Conservation (phyloP, 192 early-diverging fungal species). For the Entophlyctis luteolus region DNA sequence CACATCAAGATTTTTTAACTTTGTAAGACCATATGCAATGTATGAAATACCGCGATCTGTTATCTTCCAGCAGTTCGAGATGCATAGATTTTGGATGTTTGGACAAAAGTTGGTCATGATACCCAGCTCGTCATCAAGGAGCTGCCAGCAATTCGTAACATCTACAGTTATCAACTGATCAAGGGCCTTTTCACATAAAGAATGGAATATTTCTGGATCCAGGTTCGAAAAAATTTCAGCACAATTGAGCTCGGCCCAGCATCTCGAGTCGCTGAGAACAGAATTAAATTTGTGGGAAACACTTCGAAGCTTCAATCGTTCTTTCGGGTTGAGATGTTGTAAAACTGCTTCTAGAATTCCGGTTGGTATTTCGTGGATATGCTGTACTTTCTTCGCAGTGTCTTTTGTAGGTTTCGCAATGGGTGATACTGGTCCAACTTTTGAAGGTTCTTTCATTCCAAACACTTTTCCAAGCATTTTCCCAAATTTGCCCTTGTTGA, state of each 20-base stretch:
- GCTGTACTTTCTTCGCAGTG: slow-evolving; percentile 3
- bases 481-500: slow-evolving; percentile 18
- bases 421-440: not conserved
- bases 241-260: slow-evolving; percentile 39
- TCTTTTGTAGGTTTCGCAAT: not conserved
- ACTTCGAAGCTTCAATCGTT: slow-evolving; percentile 22
- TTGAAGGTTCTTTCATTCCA: slow-evolving; percentile 20
- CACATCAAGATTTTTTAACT: slow-evolving; percentile 35
- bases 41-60: slow-evolving; percentile 43
- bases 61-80: slow-evolving; percentile 55
- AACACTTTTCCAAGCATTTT: slow-evolving; percentile 26
- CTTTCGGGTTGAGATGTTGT: slow-evolving; percentile 30
- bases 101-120: slow-evolving; percentile 36
- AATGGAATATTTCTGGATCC: slow-evolving; percentile 5
- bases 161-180: slow-evolving; percentile 29
- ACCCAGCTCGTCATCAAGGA: slow-evolving; percentile 38
- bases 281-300: slow-evolving; percentile 35
- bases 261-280: slow-evolving; percentile 26
- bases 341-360: slow-evolving; percentile 16
- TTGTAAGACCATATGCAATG: slow-evolving; percentile 24
- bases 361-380: slow-evolving; percentile 27
- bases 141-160: slow-evolving; percentile 40
- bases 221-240: slow-evolving; percentile 27
- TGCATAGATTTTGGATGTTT: slow-evolving; percentile 30
- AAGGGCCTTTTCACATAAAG: slow-evolving; percentile 17